phyloP scores from a whole-genome alignment of 345 rosid species.

The Firmiana major region DNA sequence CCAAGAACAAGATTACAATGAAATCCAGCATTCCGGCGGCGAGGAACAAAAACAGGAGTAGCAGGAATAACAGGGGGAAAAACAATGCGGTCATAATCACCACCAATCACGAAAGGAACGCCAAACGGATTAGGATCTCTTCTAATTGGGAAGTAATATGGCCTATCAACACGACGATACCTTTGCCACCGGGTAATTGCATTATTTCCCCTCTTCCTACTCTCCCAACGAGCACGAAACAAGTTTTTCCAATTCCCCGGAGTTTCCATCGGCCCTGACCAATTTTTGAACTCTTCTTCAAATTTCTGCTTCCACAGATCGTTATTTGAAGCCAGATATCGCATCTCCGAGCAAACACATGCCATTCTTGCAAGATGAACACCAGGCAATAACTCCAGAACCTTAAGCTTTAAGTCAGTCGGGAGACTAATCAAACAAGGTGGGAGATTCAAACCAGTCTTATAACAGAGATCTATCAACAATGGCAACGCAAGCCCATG shows the following conservation, averaged over 20 bases:
- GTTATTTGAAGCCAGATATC: slow-evolving; percentile 41
- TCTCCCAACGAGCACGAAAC: slow-evolving; percentile 38
- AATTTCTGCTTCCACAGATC: slow-evolving; percentile 60
- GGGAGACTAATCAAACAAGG: neutral
- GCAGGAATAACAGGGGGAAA: neutral
- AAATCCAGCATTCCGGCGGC: too few relatives aligned
- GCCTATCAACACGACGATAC: neutral
- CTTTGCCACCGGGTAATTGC: neutral
- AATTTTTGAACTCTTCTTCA: slow-evolving; percentile 27
- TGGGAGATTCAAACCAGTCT: neutral
- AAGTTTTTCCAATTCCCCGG: slow-evolving; percentile 41
- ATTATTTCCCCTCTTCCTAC: slow-evolving; percentile 19
- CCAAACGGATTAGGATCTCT: slow-evolving; percentile 27
- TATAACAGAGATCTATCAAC: neutral
- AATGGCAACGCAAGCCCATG: slow-evolving; percentile 45
- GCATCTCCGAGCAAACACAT: slow-evolving; percentile 46
- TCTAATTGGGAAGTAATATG: neutral
- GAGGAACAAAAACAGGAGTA: neutral
- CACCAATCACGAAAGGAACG: slow-evolving; percentile 23
- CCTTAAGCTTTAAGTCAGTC: slow-evolving; percentile 48
- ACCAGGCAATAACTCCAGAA: slow-evolving; percentile 58
- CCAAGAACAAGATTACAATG: too few relatives aligned
- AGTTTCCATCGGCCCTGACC: neutral
- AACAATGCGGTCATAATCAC: slow-evolving; percentile 38
- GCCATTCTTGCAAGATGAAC: slow-evolving; percentile 46